These are phyloP conservation scores for Botryotinia narcissicola DNA, from an alignment of 2,329 filamentous ascomycete species.

Conservation along the genomic window DNA sequence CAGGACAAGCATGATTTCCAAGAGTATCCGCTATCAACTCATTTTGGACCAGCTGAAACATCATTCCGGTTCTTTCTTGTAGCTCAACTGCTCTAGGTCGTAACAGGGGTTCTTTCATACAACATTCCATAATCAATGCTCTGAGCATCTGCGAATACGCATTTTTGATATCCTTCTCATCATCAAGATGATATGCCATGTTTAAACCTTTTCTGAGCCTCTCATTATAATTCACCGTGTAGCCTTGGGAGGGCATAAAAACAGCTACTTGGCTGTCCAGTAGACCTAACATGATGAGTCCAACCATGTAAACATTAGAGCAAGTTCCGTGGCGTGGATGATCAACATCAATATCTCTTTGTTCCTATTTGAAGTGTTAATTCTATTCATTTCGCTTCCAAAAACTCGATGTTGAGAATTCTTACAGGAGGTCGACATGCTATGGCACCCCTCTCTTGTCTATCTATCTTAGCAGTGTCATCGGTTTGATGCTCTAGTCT, in stretches of 20 bases:
- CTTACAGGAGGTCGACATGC: not conserved
- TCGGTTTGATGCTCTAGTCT: not conserved
- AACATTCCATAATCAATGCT: not conserved
- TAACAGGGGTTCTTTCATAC: not conserved
- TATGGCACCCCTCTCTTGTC: not conserved
- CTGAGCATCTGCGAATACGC: not conserved
- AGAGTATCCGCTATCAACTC: not conserved
- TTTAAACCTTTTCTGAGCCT: not conserved
- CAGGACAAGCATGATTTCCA: not conserved
- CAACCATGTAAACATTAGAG: not conserved
- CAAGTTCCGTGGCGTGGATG: not conserved
- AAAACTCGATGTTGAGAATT: no score
- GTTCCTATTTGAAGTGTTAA: not conserved
- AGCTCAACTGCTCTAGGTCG: not conserved
- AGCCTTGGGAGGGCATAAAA: not conserved
- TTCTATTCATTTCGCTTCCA: not conserved
- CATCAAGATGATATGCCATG: not conserved
- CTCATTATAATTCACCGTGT: not conserved
- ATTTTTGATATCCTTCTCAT: not conserved
- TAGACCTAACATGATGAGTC: not conserved
- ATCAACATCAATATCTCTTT: not conserved
- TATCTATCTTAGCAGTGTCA: not conserved
- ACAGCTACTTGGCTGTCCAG: not conserved
- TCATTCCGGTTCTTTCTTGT: not conserved
- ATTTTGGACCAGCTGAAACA: not conserved